Evolutionary conservation across 768 basidiomycete species (phyloP), one percentile per base, ranked within the genome.

Genomic region (Hypsizygus marmoreus): DNA sequence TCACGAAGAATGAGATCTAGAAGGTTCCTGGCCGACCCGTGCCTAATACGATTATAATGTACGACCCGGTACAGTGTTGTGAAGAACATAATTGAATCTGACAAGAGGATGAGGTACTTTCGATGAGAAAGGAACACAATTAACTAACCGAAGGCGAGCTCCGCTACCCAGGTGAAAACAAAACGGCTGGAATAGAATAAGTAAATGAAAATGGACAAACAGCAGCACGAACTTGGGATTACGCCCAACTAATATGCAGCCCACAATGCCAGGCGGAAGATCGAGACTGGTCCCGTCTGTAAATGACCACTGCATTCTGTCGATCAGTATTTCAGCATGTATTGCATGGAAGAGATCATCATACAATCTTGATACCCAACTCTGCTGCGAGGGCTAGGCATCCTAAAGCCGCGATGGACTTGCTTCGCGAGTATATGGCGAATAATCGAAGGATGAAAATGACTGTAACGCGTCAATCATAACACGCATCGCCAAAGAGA

Each of bases 141-240:
- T 5, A 41, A 26, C 54, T 10, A 23, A 67, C 67, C 68, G 30
- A 71, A 71, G 12, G 58, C 48, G 2, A 69, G 55, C 36, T 71
- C 69, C n/a, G 65, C 64, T 12, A 69, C 61, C 68, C 68, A 71
- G 5, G 66, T 68, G 29, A 61, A 65, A 4, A 56, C 61, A 46
- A 71, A 63, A 8, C 69, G 63, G 2, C 68, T 70, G 40, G 3
- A 9, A 4, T 29, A 19, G 24, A 13, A 30, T n/a, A n/a, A 14
- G 7, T 11, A 10, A 28, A 22, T 17, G 20, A 36, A 44, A 19
- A 16, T 23, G 24, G 8, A 28, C 7, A 34, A 2, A 12, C 23
- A 23, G 28, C 36, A 39, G 10, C 7, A 60, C 66, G 39, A 10
- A 68, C 68, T 40, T 14, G 23, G 57, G 55, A 20, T 57, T 28